Evolutionary conservation across 1,284 basidiomycete species (phyloP).

Genomic region (Trichosporon sp.): DNA sequence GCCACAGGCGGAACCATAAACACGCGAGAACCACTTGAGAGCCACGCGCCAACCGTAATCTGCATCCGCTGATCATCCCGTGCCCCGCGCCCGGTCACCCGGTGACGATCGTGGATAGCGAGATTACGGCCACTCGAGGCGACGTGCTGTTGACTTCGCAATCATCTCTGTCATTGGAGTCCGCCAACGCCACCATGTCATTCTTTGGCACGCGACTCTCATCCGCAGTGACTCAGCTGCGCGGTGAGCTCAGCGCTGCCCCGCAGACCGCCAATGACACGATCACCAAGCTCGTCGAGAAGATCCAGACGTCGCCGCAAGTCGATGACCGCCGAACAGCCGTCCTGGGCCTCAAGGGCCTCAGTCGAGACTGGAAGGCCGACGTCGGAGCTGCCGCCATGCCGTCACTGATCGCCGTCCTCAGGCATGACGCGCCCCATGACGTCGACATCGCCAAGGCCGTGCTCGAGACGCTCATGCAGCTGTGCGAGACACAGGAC

Average conservation of each 20-base stretch:
- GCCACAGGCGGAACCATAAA: not conserved
- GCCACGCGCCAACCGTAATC: not conserved
- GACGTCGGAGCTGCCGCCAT: conserved; percentile 77
- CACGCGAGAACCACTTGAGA: not conserved
- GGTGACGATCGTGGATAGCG: conserved; percentile 3
- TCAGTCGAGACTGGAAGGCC: conserved; percentile 81
- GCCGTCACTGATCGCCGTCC: conserved; percentile 68
- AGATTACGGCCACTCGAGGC: not conserved
- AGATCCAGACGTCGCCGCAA: conserved; percentile 76
- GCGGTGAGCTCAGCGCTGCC: conserved; percentile 46
- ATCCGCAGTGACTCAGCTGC: conserved; percentile 46
- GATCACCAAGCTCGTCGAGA: conserved; percentile 78
- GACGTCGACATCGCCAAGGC: conserved; percentile 88
- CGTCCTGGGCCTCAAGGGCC: conserved; percentile 84
- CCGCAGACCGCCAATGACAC: conserved; percentile 78
- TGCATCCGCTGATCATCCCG: not conserved
- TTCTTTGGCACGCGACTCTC: conserved; percentile 36
- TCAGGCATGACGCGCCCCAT: conserved; percentile 78
- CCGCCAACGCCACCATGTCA: conserved; percentile 13
- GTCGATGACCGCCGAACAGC: conserved; percentile 88
- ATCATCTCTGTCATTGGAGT: not conserved
- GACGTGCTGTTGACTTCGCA: not conserved
- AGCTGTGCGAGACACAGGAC: conserved; percentile 45
- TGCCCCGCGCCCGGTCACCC: not conserved
- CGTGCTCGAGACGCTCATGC: conserved; percentile 75